Evolutionary conservation across 805 yeast species (phyloP), one percentile per base, ranked within the genome.

Genomic region (Myxozyma melibiosi): DNA sequence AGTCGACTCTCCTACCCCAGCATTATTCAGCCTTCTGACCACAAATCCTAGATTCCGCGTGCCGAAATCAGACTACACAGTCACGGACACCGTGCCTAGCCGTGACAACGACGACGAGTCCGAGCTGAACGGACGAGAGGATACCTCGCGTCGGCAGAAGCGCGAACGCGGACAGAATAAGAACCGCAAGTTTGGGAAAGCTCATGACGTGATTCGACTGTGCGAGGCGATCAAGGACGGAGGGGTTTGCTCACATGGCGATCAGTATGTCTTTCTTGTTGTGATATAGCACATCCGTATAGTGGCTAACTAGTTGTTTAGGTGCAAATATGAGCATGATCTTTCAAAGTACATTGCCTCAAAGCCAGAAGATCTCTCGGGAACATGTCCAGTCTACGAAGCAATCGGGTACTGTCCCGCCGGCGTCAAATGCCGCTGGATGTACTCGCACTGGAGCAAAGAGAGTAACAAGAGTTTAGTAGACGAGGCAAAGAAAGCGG

Each of bases 351-450:
- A 90, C 66, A 70, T 94, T 30, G 73, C 68, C 0, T 70, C 80
- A 24, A 92, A 94, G 70, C 86, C 83, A 0, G 77, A 73, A 0
- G 98, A 94, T 69, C 74, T 89, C 22, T 81, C 78, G 8, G 95
- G 96, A 0, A 67, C 67, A 1, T 94, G 99, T 73, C 98, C 99
- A 0, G 96, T 89, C 2, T 90, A 75, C 68, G 76, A 75, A 33
- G 85, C 87, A 1, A 76, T 89, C 34, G 99, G 99, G 0, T 84
- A 82, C 67, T 94, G 99, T 76, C 96, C 96, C 3, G 81, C 86
- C 60, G 99, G 99, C 0, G 73, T 88, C 66, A 92, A 89, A 71
- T 94, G 99, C 74, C 82, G 97, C 66, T 94, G 96, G 89, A 78
- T 94, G 55, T 74, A 80, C 2, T 81, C 88, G 14, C 98, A 94